Base-by-base conservation (phyloP, 208 protist species). In the Acanthamoeba triangularis region DNA sequence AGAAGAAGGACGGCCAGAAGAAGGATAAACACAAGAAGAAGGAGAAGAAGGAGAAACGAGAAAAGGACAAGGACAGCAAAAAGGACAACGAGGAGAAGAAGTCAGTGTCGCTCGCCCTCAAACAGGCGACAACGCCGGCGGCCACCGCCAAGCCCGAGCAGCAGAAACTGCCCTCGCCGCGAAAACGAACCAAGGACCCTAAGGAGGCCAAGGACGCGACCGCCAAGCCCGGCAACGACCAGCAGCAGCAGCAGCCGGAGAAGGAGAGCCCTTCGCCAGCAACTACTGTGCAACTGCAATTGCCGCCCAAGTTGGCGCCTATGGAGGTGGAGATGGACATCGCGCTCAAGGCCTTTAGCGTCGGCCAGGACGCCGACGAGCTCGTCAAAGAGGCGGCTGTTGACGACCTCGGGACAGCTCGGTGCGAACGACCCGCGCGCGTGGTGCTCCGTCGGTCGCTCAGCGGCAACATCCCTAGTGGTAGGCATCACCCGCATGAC, bases 1-100 rank as follows among this genome's bases (percentile, higher is more conserved):
- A 95, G 59, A 63, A 85, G 33, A 63, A 95, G 65, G 28, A 35
- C 37, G 47, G 52, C 65, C 85, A 80, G 35, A 95, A 95, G 59
- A 85, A 85, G 33, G 47, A 85, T 8, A 65, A 88, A 18, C 85
- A 61, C 5, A 87, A 95, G 16, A 30, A 63, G 16, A 95, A 85
- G 59, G 20, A 88, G 16, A 30, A 63, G 30, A 95, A 95, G 3
- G 33, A 85, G 65, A 84, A 84, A 13, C 84, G 85, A 16, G 56
- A 84, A n/a, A 78, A 52, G 76, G 28, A 76, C 8, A 28, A 47
- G 28, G 23, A 76, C 10, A 76, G 44, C n/a, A 30, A 76, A 7
- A 76, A 41, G 67, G 44, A 28, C 7, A 56, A 85, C 30, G 65
- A 37, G n/a, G 30, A 74, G 3, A 74, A 13, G 30, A 90, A 54